phyloP scores from a whole-genome alignment of 768 basidiomycete genomes.

The Crepidotus variabilis region DNA sequence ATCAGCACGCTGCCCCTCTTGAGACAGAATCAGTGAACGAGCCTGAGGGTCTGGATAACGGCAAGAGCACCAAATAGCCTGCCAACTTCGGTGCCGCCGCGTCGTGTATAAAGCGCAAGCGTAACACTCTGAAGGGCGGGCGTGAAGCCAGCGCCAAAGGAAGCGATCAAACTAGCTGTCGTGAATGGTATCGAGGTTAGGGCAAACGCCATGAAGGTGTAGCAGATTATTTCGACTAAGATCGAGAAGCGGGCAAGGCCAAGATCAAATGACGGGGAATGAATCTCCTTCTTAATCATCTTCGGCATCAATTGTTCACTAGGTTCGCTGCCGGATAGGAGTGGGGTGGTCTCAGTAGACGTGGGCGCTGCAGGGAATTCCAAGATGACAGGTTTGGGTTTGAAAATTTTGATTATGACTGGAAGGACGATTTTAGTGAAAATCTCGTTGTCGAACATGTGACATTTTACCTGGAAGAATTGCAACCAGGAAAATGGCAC shows the following conservation, averaged over 20 bases:
- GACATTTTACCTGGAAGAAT: slow-evolving; percentile 54
- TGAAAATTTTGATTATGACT: slow-evolving; percentile 56
- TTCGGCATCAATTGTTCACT: background rate
- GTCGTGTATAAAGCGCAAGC: slow-evolving; percentile 56
- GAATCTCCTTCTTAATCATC: slow-evolving; percentile 25
- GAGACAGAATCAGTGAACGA: slow-evolving; percentile 8
- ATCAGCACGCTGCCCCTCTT: background rate
- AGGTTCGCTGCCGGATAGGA: slow-evolving; percentile 21
- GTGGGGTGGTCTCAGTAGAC: slow-evolving; percentile 25
- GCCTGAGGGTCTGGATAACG: slow-evolving; percentile 70
- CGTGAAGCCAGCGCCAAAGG: slow-evolving; percentile 59
- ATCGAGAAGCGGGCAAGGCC: slow-evolving; percentile 59
- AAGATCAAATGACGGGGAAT: slow-evolving; percentile 64
- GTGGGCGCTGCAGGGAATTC: slow-evolving; percentile 14
- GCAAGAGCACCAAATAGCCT: slow-evolving; percentile 78
- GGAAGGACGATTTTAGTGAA: background rate
- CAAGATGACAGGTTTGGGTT: slow-evolving; percentile 33
- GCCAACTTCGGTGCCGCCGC: slow-evolving; percentile 61
- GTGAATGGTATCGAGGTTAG: slow-evolving; percentile 48
- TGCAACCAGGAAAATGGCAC: slow-evolving; percentile 52
- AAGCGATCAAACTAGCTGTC: slow-evolving; percentile 39
- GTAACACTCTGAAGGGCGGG: slow-evolving; percentile 74
- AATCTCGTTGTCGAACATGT: background rate
- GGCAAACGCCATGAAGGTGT: slow-evolving; percentile 45
- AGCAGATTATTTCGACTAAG: slow-evolving; percentile 49